These are phyloP conservation scores for Gastrolobium villosum DNA, from an alignment of 306 rosid genomes.

Conservation along the genomic window DNA sequence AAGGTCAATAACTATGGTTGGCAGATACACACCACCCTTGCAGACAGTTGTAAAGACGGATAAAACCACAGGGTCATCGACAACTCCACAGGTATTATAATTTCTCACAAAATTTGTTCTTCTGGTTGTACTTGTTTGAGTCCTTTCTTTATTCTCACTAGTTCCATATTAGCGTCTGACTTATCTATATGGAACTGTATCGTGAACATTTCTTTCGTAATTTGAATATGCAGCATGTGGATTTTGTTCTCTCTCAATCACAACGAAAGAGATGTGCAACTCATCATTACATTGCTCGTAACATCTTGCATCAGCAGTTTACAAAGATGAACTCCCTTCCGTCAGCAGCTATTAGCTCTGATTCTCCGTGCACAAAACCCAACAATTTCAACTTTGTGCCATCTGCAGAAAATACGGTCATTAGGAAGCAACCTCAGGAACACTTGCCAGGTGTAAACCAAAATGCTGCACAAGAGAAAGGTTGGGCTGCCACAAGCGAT, in stretches of 20 bases:
- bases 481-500: conserved; percentile 43
- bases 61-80: conserved; percentile 42
- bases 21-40: conserved; percentile 52
- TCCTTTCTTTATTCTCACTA: conserved; percentile 21
- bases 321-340: conserved; percentile 48
- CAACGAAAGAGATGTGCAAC: conserved; percentile 69
- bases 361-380: conserved; percentile 54
- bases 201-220: conserved; percentile 30
- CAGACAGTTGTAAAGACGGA: conserved; percentile 51
- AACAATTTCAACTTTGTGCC: conserved; percentile 46
- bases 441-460: conserved; percentile 47
- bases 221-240: conserved; percentile 58
- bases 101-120: conserved; percentile 10
- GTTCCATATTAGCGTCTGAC: background rate
- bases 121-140: conserved; percentile 23
- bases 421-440: conserved; percentile 53
- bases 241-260: conserved; percentile 53
- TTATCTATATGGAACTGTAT: conserved; percentile 14
- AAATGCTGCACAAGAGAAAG: conserved; percentile 44
- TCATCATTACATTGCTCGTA: conserved; percentile 75
- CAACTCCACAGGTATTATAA: conserved; percentile 56
- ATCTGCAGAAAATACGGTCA: conserved; percentile 46
- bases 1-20: conserved; percentile 42
- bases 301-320: conserved; percentile 68
- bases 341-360: conserved; percentile 53